Evolutionary conservation across 345 rosid genomes (phyloP).

Genomic region (Acer negundo): DNA sequence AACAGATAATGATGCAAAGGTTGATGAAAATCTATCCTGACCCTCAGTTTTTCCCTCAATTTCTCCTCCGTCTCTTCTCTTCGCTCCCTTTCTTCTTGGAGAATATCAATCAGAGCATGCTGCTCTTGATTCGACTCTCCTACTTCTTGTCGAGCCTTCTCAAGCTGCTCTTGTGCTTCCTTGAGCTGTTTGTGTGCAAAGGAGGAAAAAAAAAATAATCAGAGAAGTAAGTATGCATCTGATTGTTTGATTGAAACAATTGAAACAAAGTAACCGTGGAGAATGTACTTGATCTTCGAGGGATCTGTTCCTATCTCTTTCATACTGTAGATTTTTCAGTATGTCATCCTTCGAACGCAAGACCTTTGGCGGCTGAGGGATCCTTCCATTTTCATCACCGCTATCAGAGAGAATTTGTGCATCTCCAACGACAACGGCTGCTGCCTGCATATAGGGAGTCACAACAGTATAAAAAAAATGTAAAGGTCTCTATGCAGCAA

Average conservation of each 20-base stretch:
- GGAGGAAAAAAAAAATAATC: background rate
- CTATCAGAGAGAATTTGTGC: background rate
- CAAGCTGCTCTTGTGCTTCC: constrained; percentile 26
- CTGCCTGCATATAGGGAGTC: background rate
- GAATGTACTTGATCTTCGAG: constrained; percentile 41
- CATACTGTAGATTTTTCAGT: constrained; percentile 15
- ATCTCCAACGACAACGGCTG: background rate
- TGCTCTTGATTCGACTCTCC: constrained; percentile 26
- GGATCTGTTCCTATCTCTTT: constrained; percentile 27
- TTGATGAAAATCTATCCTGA: constrained; percentile 20
- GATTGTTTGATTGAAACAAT: background rate
- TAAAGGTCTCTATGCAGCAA: background rate
- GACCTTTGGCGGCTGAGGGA: too few species aligned
- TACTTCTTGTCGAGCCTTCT: constrained; percentile 13
- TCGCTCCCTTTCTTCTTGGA: constrained; percentile 38
- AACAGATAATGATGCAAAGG: background rate
- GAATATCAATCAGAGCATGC: background rate
- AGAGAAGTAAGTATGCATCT: background rate
- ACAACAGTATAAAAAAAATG: background rate
- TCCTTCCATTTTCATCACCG: too few species aligned
- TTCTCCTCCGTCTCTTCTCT: constrained; percentile 32
- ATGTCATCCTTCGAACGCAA: background rate
- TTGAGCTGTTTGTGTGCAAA: constrained; percentile 30
- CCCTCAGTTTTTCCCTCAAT: constrained; percentile 39
- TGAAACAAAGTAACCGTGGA: background rate